Percentiles rank a stretch among this genome's conserved stretches.
These are phyloP conservation scores for Rhizopogon roseolus DNA, from an alignment of 768 basidiomycete species.

Conservation along the genomic window DNA sequence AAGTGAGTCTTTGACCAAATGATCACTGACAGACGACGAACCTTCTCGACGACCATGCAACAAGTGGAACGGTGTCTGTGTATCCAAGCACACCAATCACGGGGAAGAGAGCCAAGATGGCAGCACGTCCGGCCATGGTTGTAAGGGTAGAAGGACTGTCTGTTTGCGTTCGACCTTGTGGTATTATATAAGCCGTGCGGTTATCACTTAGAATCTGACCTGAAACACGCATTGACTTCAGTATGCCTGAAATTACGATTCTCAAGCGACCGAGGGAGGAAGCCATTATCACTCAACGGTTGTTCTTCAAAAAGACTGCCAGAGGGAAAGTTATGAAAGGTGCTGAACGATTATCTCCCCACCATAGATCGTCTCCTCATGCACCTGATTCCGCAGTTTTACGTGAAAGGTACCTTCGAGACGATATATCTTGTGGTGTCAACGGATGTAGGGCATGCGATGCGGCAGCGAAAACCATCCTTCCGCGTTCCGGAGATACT, in stretches of 20 bases:
- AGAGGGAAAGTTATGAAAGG: constrained; percentile 93
- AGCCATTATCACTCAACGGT: constrained; percentile 74
- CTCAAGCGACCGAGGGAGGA: constrained; percentile 68
- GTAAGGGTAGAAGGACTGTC: no score
- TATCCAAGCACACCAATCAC: constrained; percentile 44
- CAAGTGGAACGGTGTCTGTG: constrained; percentile 56
- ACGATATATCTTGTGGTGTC: constrained; percentile 88
- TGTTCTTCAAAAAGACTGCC: constrained; percentile 95
- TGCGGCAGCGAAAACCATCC: constrained; percentile 31
- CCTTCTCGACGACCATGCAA: constrained; percentile 72
- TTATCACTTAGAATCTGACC: no score
- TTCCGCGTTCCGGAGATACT: constrained; percentile 57
- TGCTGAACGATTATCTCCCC: constrained; percentile 24
- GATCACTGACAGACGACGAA: constrained; percentile 19
- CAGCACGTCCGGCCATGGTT: constrained; percentile 38
- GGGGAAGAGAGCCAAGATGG: constrained; percentile 41
- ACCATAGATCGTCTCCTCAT: not conserved
- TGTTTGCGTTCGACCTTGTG: no score
- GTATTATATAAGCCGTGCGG: no score
- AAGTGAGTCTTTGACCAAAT: not conserved
- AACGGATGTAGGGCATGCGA: constrained; percentile 61
- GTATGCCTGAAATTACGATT: constrained; percentile 62
- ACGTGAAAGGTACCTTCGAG: constrained; percentile 89
- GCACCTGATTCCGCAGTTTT: constrained; percentile 49
- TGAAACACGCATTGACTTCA: no score